Evolutionary conservation across 163 green algal species (phyloP).

Genomic region (Trebouxia gelatinosa): DNA sequence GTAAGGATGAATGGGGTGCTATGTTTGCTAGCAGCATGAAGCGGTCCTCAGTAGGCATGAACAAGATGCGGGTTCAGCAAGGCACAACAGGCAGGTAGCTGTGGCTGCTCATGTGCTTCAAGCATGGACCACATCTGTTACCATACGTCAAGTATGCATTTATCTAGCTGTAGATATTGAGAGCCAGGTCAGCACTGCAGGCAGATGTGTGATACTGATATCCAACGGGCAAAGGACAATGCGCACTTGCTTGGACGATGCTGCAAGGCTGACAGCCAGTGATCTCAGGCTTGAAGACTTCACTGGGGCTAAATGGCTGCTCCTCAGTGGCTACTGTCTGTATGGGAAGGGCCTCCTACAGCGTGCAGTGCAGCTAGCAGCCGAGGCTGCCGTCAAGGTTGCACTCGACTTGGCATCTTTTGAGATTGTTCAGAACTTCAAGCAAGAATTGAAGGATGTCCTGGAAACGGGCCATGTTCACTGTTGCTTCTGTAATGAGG

Average conservation of each 20-base stretch:
- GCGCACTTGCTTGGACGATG: constrained; percentile 18
- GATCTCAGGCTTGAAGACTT: constrained; percentile 18
- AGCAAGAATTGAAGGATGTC: constrained; percentile 38
- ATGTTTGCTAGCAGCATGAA: constrained; percentile 62
- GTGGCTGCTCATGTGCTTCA: neutral
- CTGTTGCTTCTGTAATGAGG: constrained; percentile 73
- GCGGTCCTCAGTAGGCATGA: constrained; percentile 47
- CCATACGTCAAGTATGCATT: constrained; percentile 49
- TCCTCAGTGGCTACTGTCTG: constrained; percentile 38
- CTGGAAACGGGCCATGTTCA: constrained; percentile 43
- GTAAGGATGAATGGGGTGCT: constrained; percentile 65
- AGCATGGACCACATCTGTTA: neutral
- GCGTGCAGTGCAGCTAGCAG: constrained; percentile 50
- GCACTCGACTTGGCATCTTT: constrained; percentile 74
- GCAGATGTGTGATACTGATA: constrained; percentile 17
- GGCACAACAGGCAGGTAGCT: constrained; percentile 47
- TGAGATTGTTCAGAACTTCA: constrained; percentile 67
- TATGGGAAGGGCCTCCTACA: constrained; percentile 60
- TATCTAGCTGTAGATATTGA: no score
- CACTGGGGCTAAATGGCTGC: constrained; percentile 1
- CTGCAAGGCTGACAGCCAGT: constrained; percentile 3
- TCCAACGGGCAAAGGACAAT: constrained; percentile 18
- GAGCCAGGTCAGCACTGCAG: constrained; percentile 19
- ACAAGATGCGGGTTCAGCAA: constrained; percentile 37
- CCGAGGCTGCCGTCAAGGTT: constrained; percentile 45